Percentiles rank a stretch among this genome's conserved stretches.
Conservation (phyloP, 1,139 yeast species). For the Lodderomyces theae region DNA sequence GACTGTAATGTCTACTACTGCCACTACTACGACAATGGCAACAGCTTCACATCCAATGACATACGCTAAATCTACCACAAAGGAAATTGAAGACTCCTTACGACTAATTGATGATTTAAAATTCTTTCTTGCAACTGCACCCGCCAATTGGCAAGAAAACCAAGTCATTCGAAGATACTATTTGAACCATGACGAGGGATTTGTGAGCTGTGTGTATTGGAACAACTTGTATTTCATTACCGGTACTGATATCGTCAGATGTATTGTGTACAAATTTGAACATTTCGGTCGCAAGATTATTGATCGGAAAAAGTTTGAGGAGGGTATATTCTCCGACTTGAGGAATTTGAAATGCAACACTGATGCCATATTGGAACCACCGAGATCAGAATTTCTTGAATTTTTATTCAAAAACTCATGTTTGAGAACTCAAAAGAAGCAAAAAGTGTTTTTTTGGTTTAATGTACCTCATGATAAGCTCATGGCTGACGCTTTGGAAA, state of each 20-base stretch:
- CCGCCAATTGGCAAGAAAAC: conserved; percentile 89
- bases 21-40: not conserved
- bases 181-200: conserved; percentile 84
- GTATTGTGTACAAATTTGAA: conserved; percentile 83
- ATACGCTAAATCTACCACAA: conserved; percentile 1
- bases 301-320: conserved; percentile 93
- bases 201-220: conserved; percentile 91
- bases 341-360: conserved; percentile 83
- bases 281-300: conserved; percentile 84
- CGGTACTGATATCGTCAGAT: conserved; percentile 94
- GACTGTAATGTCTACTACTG: not conserved
- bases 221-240: conserved; percentile 85
- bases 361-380: conserved; percentile 86
- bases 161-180: conserved; percentile 86
- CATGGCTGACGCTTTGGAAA: conserved; percentile 89
- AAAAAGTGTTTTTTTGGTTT: conserved; percentile 96
- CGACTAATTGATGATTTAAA: conserved; percentile 73
- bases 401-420: conserved; percentile 85
- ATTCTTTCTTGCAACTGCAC: conserved; percentile 87
- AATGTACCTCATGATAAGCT: conserved; percentile 92
- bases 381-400: conserved; percentile 81
- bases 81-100: conserved; percentile 48
- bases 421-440: conserved; percentile 91
- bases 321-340: conserved; percentile 89
- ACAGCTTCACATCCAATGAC: not conserved